phyloP scores from a whole-genome alignment of 1,284 basidiomycete genomes.

The Salmacisia buchloeana region DNA sequence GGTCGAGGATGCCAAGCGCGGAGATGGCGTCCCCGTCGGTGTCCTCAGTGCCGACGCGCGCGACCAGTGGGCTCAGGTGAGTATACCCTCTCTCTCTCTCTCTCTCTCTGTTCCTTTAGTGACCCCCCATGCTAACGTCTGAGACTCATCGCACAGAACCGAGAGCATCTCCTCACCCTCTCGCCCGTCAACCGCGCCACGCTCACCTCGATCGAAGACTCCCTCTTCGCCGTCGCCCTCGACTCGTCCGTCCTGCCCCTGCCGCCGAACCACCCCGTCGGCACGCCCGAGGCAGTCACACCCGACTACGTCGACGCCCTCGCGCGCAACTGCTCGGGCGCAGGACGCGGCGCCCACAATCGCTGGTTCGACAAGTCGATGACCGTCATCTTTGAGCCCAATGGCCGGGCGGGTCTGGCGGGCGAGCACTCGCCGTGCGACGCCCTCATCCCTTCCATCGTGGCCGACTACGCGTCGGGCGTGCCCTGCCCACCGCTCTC shows the following conservation, averaged over 20 bases:
- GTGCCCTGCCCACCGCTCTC: constrained; percentile 50
- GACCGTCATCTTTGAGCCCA: constrained; percentile 76
- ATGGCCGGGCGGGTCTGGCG: constrained; percentile 75
- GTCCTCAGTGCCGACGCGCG: constrained; percentile 73
- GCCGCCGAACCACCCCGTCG: constrained; percentile 37
- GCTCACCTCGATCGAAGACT: constrained; percentile 64
- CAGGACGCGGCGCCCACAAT: constrained; percentile 67
- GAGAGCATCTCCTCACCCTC: constrained; percentile 65
- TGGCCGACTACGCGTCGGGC: constrained; percentile 76
- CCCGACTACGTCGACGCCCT: constrained; percentile 68
- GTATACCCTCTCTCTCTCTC: constrained; percentile 24
- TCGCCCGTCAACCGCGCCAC: constrained; percentile 63
- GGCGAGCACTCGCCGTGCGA: constrained; percentile 93
- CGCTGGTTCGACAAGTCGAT: constrained; percentile 90
- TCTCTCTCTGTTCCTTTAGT: not conserved
- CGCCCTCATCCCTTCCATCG: constrained; percentile 81
- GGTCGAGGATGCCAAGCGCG: constrained; percentile 63
- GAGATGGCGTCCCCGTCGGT: constrained; percentile 60
- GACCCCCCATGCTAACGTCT: not conserved
- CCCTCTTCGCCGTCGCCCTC: constrained; percentile 67
- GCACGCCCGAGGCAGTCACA: constrained; percentile 56
- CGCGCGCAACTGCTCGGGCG: constrained; percentile 68
- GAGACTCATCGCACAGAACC: too few species aligned
- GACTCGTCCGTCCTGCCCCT: constrained; percentile 54
- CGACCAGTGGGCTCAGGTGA: constrained; percentile 75